Percentiles rank a stretch among this genome's conserved stretches.
Conservation (phyloP, 2,329 filamentous ascomycete genomes). For the Sporothrix pallida region DNA sequence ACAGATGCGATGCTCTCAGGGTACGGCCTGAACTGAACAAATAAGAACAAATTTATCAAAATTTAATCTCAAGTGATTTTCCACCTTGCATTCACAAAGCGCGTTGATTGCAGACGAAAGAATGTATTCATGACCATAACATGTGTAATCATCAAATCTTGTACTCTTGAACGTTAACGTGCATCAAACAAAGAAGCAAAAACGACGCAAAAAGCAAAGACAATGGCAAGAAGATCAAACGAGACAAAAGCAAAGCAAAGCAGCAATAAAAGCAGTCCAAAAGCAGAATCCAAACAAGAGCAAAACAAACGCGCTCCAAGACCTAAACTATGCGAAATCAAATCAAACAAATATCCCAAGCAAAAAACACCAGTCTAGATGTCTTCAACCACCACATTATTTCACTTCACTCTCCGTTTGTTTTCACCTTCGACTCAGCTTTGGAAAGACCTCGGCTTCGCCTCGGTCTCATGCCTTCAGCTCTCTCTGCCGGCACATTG, state of each 20-base stretch:
- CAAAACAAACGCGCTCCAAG: not conserved
- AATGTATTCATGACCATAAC: slow-evolving; percentile 13
- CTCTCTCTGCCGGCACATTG: slow-evolving; percentile 64
- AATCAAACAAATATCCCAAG: not conserved
- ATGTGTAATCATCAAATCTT: slow-evolving; percentile 16
- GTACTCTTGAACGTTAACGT: slow-evolving; percentile 17
- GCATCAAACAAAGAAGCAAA: not conserved
- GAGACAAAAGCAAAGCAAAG: not conserved
- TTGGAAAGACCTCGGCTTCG: no score
- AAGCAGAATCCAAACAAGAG: not conserved
- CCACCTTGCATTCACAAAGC: not conserved
- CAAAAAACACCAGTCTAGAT: not conserved
- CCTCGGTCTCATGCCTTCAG: slow-evolving; percentile 57
- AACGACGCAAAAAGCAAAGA: not conserved
- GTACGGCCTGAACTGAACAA: slow-evolving; percentile 7
- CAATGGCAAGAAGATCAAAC: slow-evolving; percentile 10
- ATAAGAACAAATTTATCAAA: not conserved
- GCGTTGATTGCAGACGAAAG: not conserved
- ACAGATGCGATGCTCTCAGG: not conserved
- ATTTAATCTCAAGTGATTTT: not conserved
- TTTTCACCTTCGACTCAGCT: not conserved
- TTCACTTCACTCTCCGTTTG: not conserved
- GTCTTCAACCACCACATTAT: not conserved
- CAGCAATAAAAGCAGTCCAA: not conserved
- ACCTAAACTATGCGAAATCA: slow-evolving; percentile 4